Percentiles rank a stretch among this genome's conserved stretches.
These are phyloP conservation scores for Lepidopterella palustris DNA, from an alignment of 495 filamentous ascomycete genomes.

Conservation along the genomic window DNA sequence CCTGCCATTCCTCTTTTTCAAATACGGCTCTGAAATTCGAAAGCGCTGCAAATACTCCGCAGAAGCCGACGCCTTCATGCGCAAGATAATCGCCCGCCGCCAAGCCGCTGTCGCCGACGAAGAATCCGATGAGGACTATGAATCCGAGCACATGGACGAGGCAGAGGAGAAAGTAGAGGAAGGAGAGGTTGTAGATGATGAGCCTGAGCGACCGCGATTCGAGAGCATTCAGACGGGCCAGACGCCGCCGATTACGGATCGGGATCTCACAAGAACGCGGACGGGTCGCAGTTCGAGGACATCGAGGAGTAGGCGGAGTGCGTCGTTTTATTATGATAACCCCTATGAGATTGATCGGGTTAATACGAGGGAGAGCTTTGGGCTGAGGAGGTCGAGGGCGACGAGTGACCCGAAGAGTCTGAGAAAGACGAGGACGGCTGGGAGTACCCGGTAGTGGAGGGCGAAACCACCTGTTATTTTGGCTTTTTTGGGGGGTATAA, in stretches of 20 bases:
- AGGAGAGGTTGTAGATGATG: slow-evolving; percentile 29
- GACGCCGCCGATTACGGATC: slow-evolving; percentile 2
- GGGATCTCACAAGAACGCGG: no score
- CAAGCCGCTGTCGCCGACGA: slow-evolving; percentile 15
- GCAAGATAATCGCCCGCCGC: slow-evolving; percentile 35
- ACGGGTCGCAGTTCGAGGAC: no score
- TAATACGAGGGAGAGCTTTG: slow-evolving; percentile 36
- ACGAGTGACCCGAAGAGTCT: no score
- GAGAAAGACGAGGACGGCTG: no score
- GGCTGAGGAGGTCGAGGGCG: no score
- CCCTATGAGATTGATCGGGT: slow-evolving; percentile 39
- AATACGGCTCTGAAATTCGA: slow-evolving; percentile 62
- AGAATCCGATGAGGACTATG: slow-evolving; percentile 2
- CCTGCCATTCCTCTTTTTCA: slow-evolving; percentile 74
- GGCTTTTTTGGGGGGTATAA: no score
- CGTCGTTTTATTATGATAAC: no score
- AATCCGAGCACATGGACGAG: no score
- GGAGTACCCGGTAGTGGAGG: no score
- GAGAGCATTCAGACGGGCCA: slow-evolving; percentile 32
- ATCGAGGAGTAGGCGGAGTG: no score
- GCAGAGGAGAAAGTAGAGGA: slow-evolving; percentile 8
- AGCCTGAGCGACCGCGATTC: slow-evolving; percentile 27
- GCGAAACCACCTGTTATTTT: no score
- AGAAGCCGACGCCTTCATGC: slow-evolving; percentile 52
- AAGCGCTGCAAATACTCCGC: slow-evolving; percentile 68